phyloP scores from a whole-genome alignment of 345 rosid genomes.

The Camelina sativa region DNA sequence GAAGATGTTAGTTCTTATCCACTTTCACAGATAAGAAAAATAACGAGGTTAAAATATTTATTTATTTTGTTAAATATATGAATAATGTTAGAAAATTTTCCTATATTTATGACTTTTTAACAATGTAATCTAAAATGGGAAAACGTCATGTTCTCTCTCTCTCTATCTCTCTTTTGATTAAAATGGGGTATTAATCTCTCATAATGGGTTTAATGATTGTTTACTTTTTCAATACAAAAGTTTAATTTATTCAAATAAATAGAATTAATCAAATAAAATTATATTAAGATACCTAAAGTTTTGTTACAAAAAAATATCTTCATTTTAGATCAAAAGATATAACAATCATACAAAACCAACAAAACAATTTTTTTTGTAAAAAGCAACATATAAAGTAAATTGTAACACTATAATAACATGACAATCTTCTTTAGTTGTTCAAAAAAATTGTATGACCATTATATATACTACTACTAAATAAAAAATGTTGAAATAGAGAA shows the following conservation, averaged over 20 bases:
- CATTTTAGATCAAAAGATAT: slow-evolving; percentile 5
- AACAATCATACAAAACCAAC: slow-evolving; percentile 6
- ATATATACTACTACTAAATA: no score
- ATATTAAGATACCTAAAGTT: neutral
- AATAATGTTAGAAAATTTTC: neutral
- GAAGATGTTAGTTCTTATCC: neutral
- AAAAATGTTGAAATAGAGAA: neutral
- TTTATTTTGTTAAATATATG: no score
- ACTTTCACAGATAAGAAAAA: neutral
- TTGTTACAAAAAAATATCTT: neutral
- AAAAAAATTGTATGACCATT: slow-evolving; percentile 1
- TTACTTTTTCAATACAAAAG: neutral
- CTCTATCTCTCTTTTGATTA: neutral
- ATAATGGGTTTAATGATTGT: slow-evolving; percentile 5
- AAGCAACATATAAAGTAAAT: slow-evolving; percentile 16
- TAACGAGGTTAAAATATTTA: neutral
- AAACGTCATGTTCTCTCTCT: neutral
- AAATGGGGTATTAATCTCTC: neutral
- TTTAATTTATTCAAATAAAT: neutral
- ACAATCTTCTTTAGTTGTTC: slow-evolving; percentile 14
- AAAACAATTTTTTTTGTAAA: neutral
- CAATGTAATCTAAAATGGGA: neutral
- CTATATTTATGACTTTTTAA: neutral
- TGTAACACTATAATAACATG: slow-evolving; percentile 18
- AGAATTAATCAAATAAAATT: neutral